phyloP scores from a whole-genome alignment of 768 basidiomycete genomes.

The Tubosaeta sp. region DNA sequence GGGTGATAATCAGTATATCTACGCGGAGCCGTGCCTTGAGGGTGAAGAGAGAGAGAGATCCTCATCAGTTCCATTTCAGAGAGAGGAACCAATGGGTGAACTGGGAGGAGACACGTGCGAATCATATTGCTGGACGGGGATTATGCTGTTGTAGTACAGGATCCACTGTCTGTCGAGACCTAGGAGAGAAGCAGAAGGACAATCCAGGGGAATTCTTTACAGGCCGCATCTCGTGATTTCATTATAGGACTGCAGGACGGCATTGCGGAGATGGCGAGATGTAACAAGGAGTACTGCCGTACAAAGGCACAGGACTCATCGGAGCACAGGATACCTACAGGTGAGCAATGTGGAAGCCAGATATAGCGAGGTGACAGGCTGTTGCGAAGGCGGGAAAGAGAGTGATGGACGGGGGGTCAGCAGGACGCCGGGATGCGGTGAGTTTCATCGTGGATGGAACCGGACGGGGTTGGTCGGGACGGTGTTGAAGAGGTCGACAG shows the following conservation, averaged over 20 bases:
- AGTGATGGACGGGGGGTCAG: too few relatives aligned
- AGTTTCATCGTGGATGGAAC: constrained; percentile 12
- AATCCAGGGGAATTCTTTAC: constrained; percentile 17
- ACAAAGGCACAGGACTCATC: constrained; percentile 12
- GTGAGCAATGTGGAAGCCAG: not conserved
- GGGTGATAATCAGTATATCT: not conserved
- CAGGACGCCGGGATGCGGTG: not conserved
- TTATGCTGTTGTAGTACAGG: constrained; percentile 9
- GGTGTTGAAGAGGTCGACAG: constrained; percentile 1
- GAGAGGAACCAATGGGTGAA: not conserved
- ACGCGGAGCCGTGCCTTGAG: constrained; percentile 11
- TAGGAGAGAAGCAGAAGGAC: constrained; percentile 25
- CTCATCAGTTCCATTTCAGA: not conserved
- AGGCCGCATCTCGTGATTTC: constrained; percentile 24
- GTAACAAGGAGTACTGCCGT: constrained; percentile 6
- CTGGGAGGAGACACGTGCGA: constrained; percentile 12
- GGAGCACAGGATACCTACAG: not conserved
- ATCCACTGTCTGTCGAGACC: constrained; percentile 22
- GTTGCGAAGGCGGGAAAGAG: not conserved
- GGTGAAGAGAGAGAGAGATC: not conserved
- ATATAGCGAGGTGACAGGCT: constrained; percentile 4
- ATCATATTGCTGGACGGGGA: constrained; percentile 17
- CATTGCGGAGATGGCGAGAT: constrained; percentile 25
- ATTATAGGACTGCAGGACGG: constrained; percentile 18
- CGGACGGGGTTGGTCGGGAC: constrained; percentile 14